phyloP scores from a whole-genome alignment of 495 filamentous ascomycete genomes.

The Penicillium riverlandense region DNA sequence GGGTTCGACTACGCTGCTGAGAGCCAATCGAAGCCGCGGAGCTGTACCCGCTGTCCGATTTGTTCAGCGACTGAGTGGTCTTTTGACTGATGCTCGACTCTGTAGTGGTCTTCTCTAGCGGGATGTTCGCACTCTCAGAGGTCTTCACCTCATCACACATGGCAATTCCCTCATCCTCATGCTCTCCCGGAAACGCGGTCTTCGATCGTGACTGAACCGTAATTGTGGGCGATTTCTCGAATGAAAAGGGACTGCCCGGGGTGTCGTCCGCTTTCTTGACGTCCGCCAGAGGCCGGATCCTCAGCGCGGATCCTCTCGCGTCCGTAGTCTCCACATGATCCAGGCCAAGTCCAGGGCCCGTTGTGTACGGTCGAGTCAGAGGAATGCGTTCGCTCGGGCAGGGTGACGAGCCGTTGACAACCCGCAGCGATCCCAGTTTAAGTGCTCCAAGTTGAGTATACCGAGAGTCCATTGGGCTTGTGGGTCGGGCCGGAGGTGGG shows the following conservation, averaged over 20 bases:
- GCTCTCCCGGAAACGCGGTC: constrained; percentile 7
- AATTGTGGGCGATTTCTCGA: constrained; percentile 27
- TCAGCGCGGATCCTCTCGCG: constrained; percentile 8
- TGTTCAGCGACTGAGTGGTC: constrained; percentile 21
- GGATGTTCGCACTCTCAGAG: neutral
- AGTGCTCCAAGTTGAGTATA: constrained; percentile 45
- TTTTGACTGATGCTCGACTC: constrained; percentile 6
- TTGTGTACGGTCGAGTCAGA: constrained; percentile 6
- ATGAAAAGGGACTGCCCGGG: constrained; percentile 32
- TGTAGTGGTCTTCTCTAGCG: constrained; percentile 6
- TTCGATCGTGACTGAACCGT: constrained; percentile 1
- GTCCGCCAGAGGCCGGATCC: constrained; percentile 10
- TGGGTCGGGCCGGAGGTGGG: constrained; percentile 14
- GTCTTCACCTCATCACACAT: constrained; percentile 14
- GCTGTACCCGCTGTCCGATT: constrained; percentile 39
- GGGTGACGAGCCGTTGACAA: constrained; percentile 44
- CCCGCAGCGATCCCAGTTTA: constrained; percentile 40
- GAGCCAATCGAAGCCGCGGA: constrained; percentile 29
- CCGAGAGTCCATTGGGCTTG: constrained; percentile 35
- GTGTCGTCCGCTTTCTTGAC: constrained; percentile 17
- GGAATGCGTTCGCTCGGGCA: constrained; percentile 30
- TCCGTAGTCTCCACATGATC: constrained; percentile 5
- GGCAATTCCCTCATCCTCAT: constrained; percentile 25
- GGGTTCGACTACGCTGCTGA: constrained; percentile 16
- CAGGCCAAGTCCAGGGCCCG: constrained; percentile 8